A percentile compares a stretch with the other conserved stretches of the same genome.
Conservation (phyloP, 495 filamentous ascomycete species). For the Penicillium argentinense region DNA sequence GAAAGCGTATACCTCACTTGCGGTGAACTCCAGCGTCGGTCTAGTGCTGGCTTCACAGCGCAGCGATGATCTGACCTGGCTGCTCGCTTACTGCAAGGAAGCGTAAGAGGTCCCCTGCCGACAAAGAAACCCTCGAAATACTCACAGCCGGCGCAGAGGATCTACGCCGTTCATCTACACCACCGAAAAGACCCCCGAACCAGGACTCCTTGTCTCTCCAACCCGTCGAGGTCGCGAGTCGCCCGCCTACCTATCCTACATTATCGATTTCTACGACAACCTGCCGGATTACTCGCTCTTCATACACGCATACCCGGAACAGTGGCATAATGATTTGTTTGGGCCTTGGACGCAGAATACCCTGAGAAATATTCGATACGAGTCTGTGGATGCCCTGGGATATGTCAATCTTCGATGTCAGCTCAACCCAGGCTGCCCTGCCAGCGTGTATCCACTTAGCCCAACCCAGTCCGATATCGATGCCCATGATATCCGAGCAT, state of each 20-base stretch:
- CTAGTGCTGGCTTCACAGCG: slow-evolving; percentile 12
- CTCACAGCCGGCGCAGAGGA: no score
- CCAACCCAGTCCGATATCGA: slow-evolving; percentile 37
- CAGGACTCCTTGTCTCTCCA: slow-evolving; percentile 28
- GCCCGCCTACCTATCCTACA: slow-evolving; percentile 41
- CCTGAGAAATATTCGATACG: slow-evolving; percentile 31
- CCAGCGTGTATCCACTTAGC: slow-evolving; percentile 26
- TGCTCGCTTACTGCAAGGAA: slow-evolving; percentile 15
- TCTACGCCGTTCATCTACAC: slow-evolving; percentile 40
- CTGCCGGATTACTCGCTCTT: slow-evolving; percentile 41
- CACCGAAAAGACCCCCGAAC: slow-evolving; percentile 30
- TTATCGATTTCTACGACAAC: slow-evolving; percentile 38
- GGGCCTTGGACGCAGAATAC: slow-evolving; percentile 29
- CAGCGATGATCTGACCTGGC: slow-evolving; percentile 15
- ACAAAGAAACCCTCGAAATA: no score
- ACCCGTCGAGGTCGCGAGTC: slow-evolving; percentile 40
- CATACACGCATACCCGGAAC: slow-evolving; percentile 39
- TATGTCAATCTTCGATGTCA: slow-evolving; percentile 46
- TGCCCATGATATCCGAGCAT: slow-evolving; percentile 34
- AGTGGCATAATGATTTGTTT: slow-evolving; percentile 48
- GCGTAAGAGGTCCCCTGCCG: no score
- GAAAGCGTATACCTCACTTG: slow-evolving; percentile 6
- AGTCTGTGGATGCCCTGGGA: slow-evolving; percentile 38
- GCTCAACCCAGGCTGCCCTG: slow-evolving; percentile 39
- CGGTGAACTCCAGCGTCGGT: slow-evolving; percentile 12